Percentiles rank a stretch among this genome's conserved stretches.
These are phyloP conservation scores for Silene latifolia DNA, from an alignment of 148 eudicot genomes.

Conservation along the genomic window DNA sequence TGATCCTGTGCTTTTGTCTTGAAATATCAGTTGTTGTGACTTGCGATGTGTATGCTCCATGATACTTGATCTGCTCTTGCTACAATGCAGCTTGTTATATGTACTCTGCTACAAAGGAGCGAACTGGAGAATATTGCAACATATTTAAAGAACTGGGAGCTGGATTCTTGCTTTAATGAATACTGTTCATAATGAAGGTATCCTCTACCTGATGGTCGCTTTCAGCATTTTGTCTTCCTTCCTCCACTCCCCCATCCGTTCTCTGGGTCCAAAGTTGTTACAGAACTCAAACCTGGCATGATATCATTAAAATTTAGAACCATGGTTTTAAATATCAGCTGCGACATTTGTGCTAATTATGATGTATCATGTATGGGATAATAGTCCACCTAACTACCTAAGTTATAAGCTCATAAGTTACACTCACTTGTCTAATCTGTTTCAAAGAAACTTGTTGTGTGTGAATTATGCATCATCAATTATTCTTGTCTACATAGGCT, in stretches of 20 bases:
- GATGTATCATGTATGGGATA: too few relatives aligned
- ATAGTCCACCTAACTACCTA: too few relatives aligned
- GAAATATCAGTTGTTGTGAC: background rate
- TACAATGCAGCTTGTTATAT: background rate
- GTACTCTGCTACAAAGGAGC: background rate
- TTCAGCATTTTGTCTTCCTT: background rate
- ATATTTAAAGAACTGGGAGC: background rate
- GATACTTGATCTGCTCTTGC: background rate
- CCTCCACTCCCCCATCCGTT: background rate
- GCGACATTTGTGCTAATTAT: too few relatives aligned
- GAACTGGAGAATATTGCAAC: background rate
- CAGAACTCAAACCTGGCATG: background rate
- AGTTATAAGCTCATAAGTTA: too few relatives aligned
- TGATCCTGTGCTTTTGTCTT: background rate
- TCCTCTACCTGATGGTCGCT: background rate
- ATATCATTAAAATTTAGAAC: background rate
- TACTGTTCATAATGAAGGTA: constrained; percentile 13
- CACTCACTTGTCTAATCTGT: background rate
- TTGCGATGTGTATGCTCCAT: background rate
- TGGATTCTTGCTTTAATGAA: constrained; percentile 1
- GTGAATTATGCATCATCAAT: background rate
- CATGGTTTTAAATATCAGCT: too few relatives aligned
- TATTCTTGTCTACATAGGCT: background rate
- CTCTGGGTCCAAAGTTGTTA: background rate
- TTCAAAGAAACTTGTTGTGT: too few relatives aligned